Evolutionary conservation across 2,329 filamentous ascomycete species (phyloP).

Genomic region (Microcyclosporella mali): DNA sequence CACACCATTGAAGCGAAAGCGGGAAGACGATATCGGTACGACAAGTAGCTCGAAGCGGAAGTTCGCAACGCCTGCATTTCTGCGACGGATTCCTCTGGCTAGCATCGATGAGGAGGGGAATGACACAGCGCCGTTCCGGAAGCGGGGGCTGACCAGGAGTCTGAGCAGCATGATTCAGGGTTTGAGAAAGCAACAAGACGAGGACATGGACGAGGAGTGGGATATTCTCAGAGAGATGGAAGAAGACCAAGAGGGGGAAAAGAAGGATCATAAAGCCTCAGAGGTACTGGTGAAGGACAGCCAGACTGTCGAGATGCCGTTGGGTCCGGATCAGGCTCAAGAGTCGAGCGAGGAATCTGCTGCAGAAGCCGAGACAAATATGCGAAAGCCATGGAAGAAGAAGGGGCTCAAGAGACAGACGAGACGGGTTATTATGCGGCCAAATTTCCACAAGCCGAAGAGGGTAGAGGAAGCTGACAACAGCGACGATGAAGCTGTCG

Average conservation of each 20-base stretch:
- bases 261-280: constrained; percentile 21
- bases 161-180: constrained; percentile 69
- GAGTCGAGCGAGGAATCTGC: constrained; percentile 49
- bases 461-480: constrained; percentile 21
- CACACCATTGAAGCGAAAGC: constrained; percentile 54
- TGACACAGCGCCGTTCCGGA: constrained; percentile 35
- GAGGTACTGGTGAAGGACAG: constrained; percentile 39
- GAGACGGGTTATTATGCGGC: constrained; percentile 53
- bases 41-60: constrained; percentile 26
- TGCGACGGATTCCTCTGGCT: constrained; percentile 50
- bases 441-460: constrained; percentile 27
- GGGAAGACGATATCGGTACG: constrained; percentile 32
- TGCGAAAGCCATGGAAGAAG: constrained; percentile 66
- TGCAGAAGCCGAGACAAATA: constrained; percentile 31
- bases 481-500: constrained; percentile 12
- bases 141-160: constrained; percentile 53
- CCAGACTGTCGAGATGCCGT: constrained; percentile 38
- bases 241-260: constrained; percentile 28
- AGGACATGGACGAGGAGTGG: constrained; percentile 64
- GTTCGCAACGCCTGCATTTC: constrained; percentile 66
- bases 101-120: constrained; percentile 54
- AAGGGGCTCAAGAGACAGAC: constrained; percentile 78
- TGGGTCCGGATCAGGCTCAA: constrained; percentile 39
- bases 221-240: constrained; percentile 70
- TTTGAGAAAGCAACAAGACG: constrained; percentile 63